Base-by-base conservation (phyloP, 2,329 filamentous ascomycete species). In the Xylaria arbuscula region DNA sequence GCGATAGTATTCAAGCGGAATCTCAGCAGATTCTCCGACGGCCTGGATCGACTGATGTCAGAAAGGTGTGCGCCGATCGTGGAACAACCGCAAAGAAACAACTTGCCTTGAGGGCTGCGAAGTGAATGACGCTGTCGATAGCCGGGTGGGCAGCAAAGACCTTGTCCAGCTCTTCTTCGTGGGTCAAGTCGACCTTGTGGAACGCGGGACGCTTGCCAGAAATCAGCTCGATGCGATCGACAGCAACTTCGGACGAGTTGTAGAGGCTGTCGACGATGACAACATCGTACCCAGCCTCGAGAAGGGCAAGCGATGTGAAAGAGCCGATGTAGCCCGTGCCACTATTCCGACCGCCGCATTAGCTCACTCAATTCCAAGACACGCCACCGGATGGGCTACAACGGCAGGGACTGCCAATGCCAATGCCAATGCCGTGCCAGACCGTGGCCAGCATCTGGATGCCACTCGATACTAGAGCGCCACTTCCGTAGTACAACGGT, bases 321-420 rank as follows among this genome's bases (percentile, higher is more conserved):
- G 95, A 98, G 80, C 96, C 96, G 82, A 99, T 99, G 87, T 99
- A 99, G 85, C 96, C 96, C 73, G 94, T 97, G 78, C 96, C 96
- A 88, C 96, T 98, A 42, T 32, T 42, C 13, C 67, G 63, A 61
- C 54, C 19, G 34, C 38, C 42, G 54, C 17, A 59, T 71, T 60
- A 71, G 64, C 57, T 36, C 36, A 55, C 45, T 19, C 22, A 24
- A 36, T 22, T 45, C 13, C 11, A 22, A 24, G 40, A 34, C 13
- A 22, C 22, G 10, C 2, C 9, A 32, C 34, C 24, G 22, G 13
- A 48, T 5, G 3, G 42, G n/a, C 42, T 38, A n/a, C 28, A 9
- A 11, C 55, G 24, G 38, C 10, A 40, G 55, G 19, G 10, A 57
- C 36, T 22, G 42, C 2, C 19, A 15, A 28, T 28, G 28, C 28